These are phyloP conservation scores for Saccharomycopsis fodiens DNA, from an alignment of 805 yeast genomes.

Conservation along the genomic window DNA sequence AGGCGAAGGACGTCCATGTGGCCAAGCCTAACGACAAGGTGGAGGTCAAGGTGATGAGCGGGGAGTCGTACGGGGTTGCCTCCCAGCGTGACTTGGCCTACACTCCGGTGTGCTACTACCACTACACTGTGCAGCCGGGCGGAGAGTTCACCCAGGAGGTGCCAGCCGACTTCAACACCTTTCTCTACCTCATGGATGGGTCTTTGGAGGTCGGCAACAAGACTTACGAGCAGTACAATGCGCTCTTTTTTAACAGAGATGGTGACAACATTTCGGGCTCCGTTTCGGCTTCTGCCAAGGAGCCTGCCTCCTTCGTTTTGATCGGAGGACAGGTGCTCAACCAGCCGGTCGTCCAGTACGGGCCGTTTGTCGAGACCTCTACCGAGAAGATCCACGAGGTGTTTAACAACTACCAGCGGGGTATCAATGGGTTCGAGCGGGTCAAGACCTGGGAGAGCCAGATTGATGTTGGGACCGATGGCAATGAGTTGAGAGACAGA, in stretches of 20 bases:
- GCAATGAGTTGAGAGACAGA: conserved; percentile 2
- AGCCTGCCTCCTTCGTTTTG: conserved; percentile 55
- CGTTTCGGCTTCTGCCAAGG: conserved; percentile 35
- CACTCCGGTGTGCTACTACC: conserved; percentile 73
- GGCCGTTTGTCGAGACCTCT: conserved; percentile 81
- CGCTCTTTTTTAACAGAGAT: conserved; percentile 59
- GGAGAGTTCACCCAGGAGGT: conserved; percentile 55
- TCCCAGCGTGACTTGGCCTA: conserved; percentile 70
- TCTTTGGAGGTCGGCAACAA: conserved; percentile 40
- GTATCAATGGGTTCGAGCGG: conserved; percentile 62
- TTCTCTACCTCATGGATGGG: conserved; percentile 63
- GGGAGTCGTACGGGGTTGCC: conserved; percentile 67
- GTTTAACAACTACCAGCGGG: conserved; percentile 62
- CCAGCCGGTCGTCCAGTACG: conserved; percentile 77
- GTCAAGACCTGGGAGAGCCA: conserved; percentile 29
- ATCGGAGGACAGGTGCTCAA: conserved; percentile 69
- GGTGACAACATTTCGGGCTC: conserved; percentile 56
- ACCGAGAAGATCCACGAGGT: conserved; percentile 61
- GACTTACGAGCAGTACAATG: conserved; percentile 37
- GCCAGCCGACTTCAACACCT: conserved; percentile 55
- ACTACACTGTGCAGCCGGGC: conserved; percentile 56
- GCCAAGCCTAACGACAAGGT: conserved; percentile 59
- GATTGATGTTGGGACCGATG: conserved; percentile 14
- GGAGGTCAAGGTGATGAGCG: conserved; percentile 66
- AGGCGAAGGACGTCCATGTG: conserved; percentile 40